A percentile compares a stretch with the other conserved stretches of the same genome.
These are phyloP conservation scores for Mortierella sp. DNA, from an alignment of 371 early-diverging fungal genomes.

Conservation along the genomic window DNA sequence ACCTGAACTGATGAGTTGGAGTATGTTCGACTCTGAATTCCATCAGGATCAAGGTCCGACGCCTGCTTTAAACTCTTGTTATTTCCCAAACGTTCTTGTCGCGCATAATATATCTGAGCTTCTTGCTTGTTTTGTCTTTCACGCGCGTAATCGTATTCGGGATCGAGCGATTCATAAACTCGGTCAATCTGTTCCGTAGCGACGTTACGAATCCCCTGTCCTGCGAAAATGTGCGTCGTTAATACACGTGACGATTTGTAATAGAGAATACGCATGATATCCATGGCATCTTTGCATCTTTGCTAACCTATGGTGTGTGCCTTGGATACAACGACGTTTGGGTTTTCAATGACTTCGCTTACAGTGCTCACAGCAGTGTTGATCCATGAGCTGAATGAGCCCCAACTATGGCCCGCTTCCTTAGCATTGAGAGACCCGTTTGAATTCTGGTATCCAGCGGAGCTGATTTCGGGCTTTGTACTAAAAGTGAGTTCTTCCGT, in stretches of 20 bases:
- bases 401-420: constrained; percentile 32
- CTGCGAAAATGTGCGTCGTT: constrained; percentile 8
- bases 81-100: not conserved
- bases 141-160: constrained; percentile 47
- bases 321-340: constrained; percentile 50
- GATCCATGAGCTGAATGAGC: constrained; percentile 48
- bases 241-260: not conserved
- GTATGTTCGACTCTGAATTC: not conserved
- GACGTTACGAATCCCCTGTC: constrained; percentile 47
- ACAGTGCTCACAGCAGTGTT: constrained; percentile 54
- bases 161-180: constrained; percentile 52
- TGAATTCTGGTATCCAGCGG: not conserved
- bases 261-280: not conserved
- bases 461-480: not conserved
- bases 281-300: not conserved
- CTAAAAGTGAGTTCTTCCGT: not conserved
- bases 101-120: not conserved
- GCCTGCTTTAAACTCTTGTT: not conserved
- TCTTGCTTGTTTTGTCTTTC: constrained; percentile 30
- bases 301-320: constrained; percentile 46
- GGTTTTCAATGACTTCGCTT: constrained; percentile 52
- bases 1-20: not conserved
- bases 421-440: constrained; percentile 3
- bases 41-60: not conserved
- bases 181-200: constrained; percentile 49